Conservation (phyloP, 129 eudicot genomes). For the Artemisia tridentata region DNA sequence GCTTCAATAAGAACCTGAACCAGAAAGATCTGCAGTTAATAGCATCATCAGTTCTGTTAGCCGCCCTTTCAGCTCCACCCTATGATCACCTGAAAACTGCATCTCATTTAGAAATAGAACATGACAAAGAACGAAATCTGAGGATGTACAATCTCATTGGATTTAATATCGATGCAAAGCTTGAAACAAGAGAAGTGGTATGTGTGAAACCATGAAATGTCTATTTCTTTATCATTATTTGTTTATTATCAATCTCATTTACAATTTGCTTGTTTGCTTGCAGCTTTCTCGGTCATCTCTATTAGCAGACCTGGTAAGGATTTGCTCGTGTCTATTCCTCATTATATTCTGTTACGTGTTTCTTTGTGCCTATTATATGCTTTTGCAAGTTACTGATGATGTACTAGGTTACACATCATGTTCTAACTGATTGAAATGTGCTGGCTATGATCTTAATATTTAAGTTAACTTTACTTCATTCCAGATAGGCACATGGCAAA, state of each 20-base stretch:
- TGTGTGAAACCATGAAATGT: background rate
- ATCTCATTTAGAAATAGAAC: slow-evolving; percentile 77
- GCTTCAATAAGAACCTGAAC: slow-evolving; percentile 78
- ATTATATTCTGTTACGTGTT: no score
- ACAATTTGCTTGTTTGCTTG: slow-evolving; percentile 12
- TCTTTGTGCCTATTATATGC: no score
- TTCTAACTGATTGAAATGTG: no score
- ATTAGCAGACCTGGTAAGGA: slow-evolving; percentile 64
- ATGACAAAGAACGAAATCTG: slow-evolving; percentile 65
- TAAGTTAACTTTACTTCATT: no score
- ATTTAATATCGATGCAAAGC: slow-evolving; percentile 62
- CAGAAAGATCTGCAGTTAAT: slow-evolving; percentile 93
- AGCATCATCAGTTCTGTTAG: slow-evolving; percentile 88
- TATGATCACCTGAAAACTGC: slow-evolving; percentile 57
- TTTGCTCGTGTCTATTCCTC: slow-evolving; percentile 8
- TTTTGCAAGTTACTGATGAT: no score
- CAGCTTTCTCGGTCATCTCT: slow-evolving; percentile 83
- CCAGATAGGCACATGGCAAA: no score
- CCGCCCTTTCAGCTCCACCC: slow-evolving; percentile 84
- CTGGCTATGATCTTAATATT: no score
- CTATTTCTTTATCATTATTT: background rate
- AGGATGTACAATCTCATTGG: slow-evolving; percentile 83
- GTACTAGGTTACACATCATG: no score
- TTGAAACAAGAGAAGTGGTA: slow-evolving; percentile 81
- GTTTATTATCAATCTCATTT: background rate